A percentile compares a stretch with the other conserved stretches of the same genome.
Conservation (phyloP, 1,139 yeast species). For the Arxiozyma slooffiae region DNA sequence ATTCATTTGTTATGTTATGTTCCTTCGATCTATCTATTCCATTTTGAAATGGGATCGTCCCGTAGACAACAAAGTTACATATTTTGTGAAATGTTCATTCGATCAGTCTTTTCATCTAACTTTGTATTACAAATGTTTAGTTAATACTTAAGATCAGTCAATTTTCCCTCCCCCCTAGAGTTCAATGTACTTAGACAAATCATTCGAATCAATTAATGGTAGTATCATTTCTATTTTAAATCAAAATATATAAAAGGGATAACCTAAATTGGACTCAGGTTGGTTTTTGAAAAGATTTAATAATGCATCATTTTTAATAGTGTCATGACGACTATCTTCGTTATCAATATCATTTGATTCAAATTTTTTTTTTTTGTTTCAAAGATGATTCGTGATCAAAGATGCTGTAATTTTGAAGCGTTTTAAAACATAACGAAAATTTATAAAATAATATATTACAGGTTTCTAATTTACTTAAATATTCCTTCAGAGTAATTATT, state of each 20-base stretch:
- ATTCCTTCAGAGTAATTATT: slow-evolving; percentile 11
- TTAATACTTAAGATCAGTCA: slow-evolving; percentile 15
- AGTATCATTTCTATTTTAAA: slow-evolving; percentile 9
- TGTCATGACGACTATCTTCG: no score
- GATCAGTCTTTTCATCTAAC: slow-evolving; percentile 14
- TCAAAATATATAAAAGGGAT: slow-evolving; percentile 15
- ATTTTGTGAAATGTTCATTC: slow-evolving; percentile 15
- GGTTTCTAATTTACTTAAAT: slow-evolving; percentile 13
- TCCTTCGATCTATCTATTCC: neutral
- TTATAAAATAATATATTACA: slow-evolving; percentile 16
- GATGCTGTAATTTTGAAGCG: neutral
- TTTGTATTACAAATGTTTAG: slow-evolving; percentile 8
- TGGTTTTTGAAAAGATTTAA: slow-evolving; percentile 10
- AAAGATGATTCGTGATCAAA: neutral
- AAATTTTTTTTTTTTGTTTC: neutral
- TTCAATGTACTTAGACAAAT: slow-evolving; percentile 17
- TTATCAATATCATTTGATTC: no score
- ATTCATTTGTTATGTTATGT: neutral
- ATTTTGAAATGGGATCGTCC: slow-evolving; percentile 1
- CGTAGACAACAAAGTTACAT: slow-evolving; percentile 18
- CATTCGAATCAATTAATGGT: slow-evolving; percentile 11
- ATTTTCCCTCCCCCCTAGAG: slow-evolving; percentile 17
- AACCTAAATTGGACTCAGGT: slow-evolving; percentile 15
- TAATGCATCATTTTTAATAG: slow-evolving; percentile 3
- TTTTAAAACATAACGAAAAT: slow-evolving; percentile 8